Base-by-base conservation (phyloP, 2,329 filamentous ascomycete genomes). In the Aureobasidium sp. region DNA sequence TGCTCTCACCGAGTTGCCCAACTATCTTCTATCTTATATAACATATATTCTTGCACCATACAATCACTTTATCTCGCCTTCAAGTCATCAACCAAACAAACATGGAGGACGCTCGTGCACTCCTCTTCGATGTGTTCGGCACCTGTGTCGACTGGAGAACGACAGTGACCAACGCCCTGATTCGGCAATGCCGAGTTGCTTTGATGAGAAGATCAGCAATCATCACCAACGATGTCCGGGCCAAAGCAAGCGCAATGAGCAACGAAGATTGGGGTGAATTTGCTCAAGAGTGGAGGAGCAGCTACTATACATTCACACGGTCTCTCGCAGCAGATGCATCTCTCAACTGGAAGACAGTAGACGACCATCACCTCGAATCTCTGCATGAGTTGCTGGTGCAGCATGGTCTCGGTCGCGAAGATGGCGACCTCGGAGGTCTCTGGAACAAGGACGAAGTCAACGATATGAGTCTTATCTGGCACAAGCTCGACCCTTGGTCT, bases 61-160 rank as follows among this genome's bases (percentile, higher is more conserved):
- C 21, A 38, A 8, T 33, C 7, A 8, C 19, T 31, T 40, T 40
- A 7, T 19, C 29, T 33, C n/a, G n/a, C 25, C 27, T 9, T 29
- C 9, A 29, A 11, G 13, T 33, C n/a, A 21, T 33, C 11, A 11
- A 15, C 21, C 33, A 37, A 8, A 13, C 13, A 57, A 17, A 10
- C 19, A 58, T 58, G 55, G 55, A 58, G 25, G 35, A 69, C 64
- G 65, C 86, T 81, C 9, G 84, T 65, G 87, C 82, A 8, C 76
- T 91, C 35, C 79, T 85, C 58, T 90, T 90, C 68, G 88, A 91
- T 74, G 82, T 90, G 67, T 91, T 92, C 71, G 88, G 88, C 65
- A 94, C 90, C 1, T 84, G 86, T 64, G 89, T 94, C 47, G 81
- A 93, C 76, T 93, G 89, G 88, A 85, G 88, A 60, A 77, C 77